Evolutionary conservation across 2,329 filamentous ascomycete genomes (phyloP), one percentile per base, ranked within the genome.

Genomic region (Fusarium fracticaudum): DNA sequence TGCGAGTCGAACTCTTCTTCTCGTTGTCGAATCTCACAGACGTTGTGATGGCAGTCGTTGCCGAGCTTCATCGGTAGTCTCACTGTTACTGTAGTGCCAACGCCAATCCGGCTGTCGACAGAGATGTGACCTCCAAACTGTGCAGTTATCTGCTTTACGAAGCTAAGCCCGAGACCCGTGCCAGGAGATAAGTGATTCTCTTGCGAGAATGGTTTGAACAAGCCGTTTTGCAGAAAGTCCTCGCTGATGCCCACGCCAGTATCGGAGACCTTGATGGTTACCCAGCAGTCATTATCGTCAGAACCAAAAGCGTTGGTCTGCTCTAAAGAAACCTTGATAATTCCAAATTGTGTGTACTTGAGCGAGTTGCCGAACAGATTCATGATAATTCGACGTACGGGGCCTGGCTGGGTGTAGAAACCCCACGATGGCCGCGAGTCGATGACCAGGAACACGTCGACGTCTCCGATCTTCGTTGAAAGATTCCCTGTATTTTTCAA

Each of bases 181-280:
- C 92, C 91, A 0, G 88, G 86, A 0, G 87, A 84, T 3, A 93
- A 79, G 0, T 84, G 81, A 54, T 92, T 86, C 75, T 93, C 92
- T 70, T 94, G 92, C 0, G 85, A 81, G 69, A 93, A 93, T 0
- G 91, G 89, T 0, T 87, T 89, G 76, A 91, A 94, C 0, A 93
- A 80, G 20, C 87, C 86, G 14, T 88, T 86, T 26, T 87, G 84
- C 17, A 93, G 81, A 71, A 90, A 94, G 15, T 92, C 88, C 11
- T 88, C 84, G 0, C 87, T 87, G 40, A 94, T 94, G 3, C 92
- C 92, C 50, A 86, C 86, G 3, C 92, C 92, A 0, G 91, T 91
- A 73, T 94, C 92, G 0, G 85, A 83, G 4, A 94, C 87, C 0
- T 84, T 87, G 11, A 91, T 75, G 1, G 74, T 79, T 8, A 82